Evolutionary conservation across 441 rosid genomes (phyloP).

Genomic region (Dalechampia spathulata): DNA sequence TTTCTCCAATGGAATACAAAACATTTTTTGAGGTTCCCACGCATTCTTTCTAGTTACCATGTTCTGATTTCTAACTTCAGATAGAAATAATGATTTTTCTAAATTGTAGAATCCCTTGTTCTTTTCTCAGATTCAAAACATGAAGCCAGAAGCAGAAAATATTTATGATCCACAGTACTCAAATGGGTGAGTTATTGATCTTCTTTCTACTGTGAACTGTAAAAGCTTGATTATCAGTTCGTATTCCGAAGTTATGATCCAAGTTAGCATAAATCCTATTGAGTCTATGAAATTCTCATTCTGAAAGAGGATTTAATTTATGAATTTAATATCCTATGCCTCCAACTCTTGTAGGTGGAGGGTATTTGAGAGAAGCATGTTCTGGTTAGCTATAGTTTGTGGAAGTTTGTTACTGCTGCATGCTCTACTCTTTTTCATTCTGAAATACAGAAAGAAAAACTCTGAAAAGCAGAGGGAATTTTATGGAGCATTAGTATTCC

Average conservation of each 20-base stretch:
- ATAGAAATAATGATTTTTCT: not conserved
- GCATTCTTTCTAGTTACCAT: not conserved
- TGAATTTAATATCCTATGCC: constrained; percentile 6
- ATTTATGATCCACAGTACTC: constrained; percentile 36
- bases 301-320: not conserved
- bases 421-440: constrained; percentile 38
- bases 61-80: not conserved
- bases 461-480: constrained; percentile 31
- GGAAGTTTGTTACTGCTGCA: constrained; percentile 61
- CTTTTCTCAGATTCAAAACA: constrained; percentile 48
- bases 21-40: constrained; percentile 64
- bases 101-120: not conserved
- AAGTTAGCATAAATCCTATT: too few relatives aligned
- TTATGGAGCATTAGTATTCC: constrained; percentile 66
- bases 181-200: constrained; percentile 44
- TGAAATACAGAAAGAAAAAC: constrained; percentile 42
- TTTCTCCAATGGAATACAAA: constrained; percentile 62
- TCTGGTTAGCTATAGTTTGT: constrained; percentile 68
- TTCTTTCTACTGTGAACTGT: constrained; percentile 2
- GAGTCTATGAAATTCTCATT: too few relatives aligned
- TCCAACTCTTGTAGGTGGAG: constrained; percentile 59
- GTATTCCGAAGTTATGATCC: too few relatives aligned
- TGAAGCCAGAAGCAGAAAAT: constrained; percentile 69
- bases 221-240: too few relatives aligned
- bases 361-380: constrained; percentile 75